Evolutionary conservation across 1,284 basidiomycete genomes (phyloP).

Genomic region (Tylopilus orsonianus): DNA sequence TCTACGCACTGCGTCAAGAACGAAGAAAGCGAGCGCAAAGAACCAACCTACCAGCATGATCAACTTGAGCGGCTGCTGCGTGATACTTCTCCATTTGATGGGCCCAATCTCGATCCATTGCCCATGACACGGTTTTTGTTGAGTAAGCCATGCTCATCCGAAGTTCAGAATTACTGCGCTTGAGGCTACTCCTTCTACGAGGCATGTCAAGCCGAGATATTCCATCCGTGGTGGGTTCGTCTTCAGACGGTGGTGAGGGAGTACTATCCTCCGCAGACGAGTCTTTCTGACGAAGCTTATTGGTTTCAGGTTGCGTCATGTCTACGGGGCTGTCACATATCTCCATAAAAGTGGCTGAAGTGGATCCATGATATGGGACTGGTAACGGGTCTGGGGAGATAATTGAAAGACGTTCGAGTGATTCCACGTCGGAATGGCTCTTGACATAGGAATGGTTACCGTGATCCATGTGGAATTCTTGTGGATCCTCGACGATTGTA

Average conservation of each 20-base stretch:
- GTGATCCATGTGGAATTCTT: slow-evolving; percentile 17
- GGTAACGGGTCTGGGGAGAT: slow-evolving; percentile 33
- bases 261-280: slow-evolving; percentile 23
- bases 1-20: slow-evolving; percentile 33
- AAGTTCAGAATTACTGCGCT: slow-evolving; percentile 45
- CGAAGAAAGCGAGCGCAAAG: neutral
- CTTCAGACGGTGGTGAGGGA: slow-evolving; percentile 34
- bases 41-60: slow-evolving; percentile 51
- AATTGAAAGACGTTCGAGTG: slow-evolving; percentile 28
- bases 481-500: slow-evolving; percentile 30
- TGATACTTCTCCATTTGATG: slow-evolving; percentile 57
- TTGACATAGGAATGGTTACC: slow-evolving; percentile 20
- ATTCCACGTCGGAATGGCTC: slow-evolving; percentile 26
- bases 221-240: slow-evolving; percentile 28
- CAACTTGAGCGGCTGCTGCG: slow-evolving; percentile 50
- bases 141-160: slow-evolving; percentile 53
- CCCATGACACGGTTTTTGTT: slow-evolving; percentile 72
- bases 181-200: slow-evolving; percentile 62
- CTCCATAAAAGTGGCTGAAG: slow-evolving; percentile 32
- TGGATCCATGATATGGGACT: slow-evolving; percentile 37
- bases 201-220: slow-evolving; percentile 24
- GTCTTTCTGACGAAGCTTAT: slow-evolving; percentile 7
- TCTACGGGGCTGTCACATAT: slow-evolving; percentile 37
- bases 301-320: slow-evolving; percentile 10
- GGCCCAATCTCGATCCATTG: slow-evolving; percentile 60